Conservation (phyloP, 2,329 filamentous ascomycete genomes). For the Aschersonia sp. region DNA sequence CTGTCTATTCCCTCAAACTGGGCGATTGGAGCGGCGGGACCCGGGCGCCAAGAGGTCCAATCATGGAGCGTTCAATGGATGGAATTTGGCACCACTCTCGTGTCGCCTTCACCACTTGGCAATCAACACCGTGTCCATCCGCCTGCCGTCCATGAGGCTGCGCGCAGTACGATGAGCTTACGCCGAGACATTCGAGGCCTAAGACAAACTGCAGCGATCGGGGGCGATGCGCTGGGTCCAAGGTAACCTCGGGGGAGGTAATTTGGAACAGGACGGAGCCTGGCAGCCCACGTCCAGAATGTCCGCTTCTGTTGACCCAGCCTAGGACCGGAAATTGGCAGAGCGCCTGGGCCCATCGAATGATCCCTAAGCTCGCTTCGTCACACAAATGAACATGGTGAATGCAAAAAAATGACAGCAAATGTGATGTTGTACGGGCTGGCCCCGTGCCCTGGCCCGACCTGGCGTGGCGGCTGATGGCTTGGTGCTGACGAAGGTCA, state of each 20-base stretch:
- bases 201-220: too few species aligned
- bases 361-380: neutral
- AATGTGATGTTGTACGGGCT: neutral
- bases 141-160: neutral
- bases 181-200: too few species aligned
- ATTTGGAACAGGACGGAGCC: neutral
- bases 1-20: too few species aligned
- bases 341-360: neutral
- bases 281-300: neutral
- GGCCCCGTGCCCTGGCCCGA: neutral
- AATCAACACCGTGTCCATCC: neutral
- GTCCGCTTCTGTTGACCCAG: neutral
- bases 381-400: neutral
- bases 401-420: neutral
- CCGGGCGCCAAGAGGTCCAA: neutral
- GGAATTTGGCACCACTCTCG: neutral
- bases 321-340: neutral
- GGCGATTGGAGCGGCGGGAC: neutral
- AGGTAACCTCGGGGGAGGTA: too few species aligned
- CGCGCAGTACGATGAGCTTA: too few species aligned
- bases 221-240: too few species aligned
- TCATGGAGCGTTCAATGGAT: neutral
- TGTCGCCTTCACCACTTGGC: neutral
- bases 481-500: neutral
- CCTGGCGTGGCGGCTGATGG: neutral